These are phyloP conservation scores for Guillardia theta DNA, from an alignment of 78 protist genomes.

Conservation along the genomic window DNA sequence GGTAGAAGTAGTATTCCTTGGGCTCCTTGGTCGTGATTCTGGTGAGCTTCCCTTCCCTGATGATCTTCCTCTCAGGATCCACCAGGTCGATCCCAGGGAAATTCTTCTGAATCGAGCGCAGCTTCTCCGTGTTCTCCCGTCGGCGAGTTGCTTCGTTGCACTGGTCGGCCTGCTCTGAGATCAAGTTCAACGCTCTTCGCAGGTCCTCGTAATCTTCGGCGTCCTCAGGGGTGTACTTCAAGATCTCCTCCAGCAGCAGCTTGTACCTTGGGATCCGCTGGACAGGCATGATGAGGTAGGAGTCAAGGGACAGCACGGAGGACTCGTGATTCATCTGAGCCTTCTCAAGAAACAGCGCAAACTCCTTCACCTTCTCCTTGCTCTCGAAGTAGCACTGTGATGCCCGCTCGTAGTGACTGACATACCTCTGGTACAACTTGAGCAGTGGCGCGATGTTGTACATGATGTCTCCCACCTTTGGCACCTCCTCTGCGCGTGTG, in stretches of 20 bases:
- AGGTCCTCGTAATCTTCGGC: not conserved
- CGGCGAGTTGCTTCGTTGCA: not conserved
- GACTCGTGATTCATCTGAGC: not conserved
- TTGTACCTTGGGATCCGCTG: conserved; percentile 54
- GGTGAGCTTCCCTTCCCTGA: not conserved
- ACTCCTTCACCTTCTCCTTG: not conserved
- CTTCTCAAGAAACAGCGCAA: not conserved
- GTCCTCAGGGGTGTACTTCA: conserved; percentile 11
- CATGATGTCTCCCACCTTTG: not conserved
- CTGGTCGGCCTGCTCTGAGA: not conserved
- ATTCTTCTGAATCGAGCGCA: not conserved
- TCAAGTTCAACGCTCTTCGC: not conserved
- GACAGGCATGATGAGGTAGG: conserved; percentile 44
- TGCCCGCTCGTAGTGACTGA: not conserved
- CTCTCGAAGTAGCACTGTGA: not conserved
- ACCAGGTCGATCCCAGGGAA: not conserved
- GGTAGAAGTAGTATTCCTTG: not conserved
- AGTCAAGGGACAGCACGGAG: not conserved
- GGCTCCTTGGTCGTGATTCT: not conserved
- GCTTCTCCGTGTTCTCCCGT: not conserved
- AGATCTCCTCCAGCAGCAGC: conserved; percentile 11
- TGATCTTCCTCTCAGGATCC: not conserved
- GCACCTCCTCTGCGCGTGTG: not conserved
- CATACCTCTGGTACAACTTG: not conserved
- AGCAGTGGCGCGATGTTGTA: not conserved